These are phyloP conservation scores for Phoma sp. DNA, from an alignment of 2,329 filamentous ascomycete species.

Conservation along the genomic window DNA sequence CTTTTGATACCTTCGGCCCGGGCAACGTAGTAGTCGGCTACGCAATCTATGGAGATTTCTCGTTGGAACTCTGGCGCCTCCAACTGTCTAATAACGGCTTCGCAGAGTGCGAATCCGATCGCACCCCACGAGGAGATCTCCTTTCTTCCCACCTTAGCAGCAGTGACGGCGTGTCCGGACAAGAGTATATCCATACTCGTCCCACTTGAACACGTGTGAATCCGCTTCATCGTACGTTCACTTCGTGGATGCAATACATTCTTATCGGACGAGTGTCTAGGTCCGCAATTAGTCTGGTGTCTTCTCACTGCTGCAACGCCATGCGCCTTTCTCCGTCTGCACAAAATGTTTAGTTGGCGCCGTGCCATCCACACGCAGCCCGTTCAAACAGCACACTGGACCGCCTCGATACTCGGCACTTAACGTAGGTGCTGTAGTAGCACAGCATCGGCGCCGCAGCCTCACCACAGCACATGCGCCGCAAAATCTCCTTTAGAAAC, in stretches of 20 bases:
- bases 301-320: slow-evolving; percentile 10
- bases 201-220: slow-evolving; percentile 29
- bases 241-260: slow-evolving; percentile 1
- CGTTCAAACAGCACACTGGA: neutral
- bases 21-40: neutral
- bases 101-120: neutral
- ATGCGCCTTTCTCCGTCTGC: slow-evolving; percentile 32
- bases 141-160: neutral
- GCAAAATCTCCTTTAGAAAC: neutral
- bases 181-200: neutral
- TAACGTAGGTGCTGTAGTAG: neutral
- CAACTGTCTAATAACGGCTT: neutral
- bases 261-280: neutral
- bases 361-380: slow-evolving; percentile 10
- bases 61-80: neutral
- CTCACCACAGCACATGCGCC: slow-evolving; percentile 8
- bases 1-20: neutral
- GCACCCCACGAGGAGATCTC: neutral
- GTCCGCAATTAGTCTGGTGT: neutral
- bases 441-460: slow-evolving; percentile 22
- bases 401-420: slow-evolving; percentile 3
- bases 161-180: neutral
- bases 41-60: neutral
- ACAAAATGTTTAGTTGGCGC: slow-evolving; percentile 15
- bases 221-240: slow-evolving; percentile 31